Conservation (phyloP, 176 grass and related monocot genomes). For the Phyllostachys edulis region DNA sequence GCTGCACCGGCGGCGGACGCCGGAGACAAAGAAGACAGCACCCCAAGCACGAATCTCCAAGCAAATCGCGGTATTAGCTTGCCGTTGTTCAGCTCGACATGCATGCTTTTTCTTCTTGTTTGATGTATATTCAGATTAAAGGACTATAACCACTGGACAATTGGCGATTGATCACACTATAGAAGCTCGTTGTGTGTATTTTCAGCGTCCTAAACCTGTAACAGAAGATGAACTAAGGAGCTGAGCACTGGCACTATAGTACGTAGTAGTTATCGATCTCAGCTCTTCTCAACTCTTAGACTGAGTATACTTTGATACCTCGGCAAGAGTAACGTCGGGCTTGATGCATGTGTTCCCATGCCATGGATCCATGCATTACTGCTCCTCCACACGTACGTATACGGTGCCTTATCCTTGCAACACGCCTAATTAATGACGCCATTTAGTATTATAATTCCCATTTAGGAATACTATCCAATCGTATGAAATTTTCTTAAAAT, state of each 20-base stretch:
- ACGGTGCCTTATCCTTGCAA: conserved; percentile 35
- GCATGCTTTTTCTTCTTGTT: no score
- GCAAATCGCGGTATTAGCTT: no score
- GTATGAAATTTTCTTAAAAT: no score
- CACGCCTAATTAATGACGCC: conserved; percentile 1
- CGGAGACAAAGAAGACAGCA: no score
- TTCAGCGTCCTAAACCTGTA: neutral
- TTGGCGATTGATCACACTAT: neutral
- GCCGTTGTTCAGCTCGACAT: no score
- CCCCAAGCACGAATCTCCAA: no score
- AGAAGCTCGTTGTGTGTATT: neutral
- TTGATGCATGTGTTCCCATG: neutral
- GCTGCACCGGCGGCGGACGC: no score
- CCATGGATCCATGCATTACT: neutral
- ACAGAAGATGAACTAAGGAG: neutral
- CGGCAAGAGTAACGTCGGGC: neutral
- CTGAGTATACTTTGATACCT: neutral
- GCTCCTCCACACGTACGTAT: neutral
- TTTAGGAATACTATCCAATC: no score
- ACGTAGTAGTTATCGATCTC: neutral
- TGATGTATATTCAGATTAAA: no score
- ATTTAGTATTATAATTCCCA: neutral
- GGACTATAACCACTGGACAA: neutral
- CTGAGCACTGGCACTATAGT: neutral
- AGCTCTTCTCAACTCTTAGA: conserved; percentile 3